Conservation (phyloP, 1,284 basidiomycete species). For the Trametes hirsuta region DNA sequence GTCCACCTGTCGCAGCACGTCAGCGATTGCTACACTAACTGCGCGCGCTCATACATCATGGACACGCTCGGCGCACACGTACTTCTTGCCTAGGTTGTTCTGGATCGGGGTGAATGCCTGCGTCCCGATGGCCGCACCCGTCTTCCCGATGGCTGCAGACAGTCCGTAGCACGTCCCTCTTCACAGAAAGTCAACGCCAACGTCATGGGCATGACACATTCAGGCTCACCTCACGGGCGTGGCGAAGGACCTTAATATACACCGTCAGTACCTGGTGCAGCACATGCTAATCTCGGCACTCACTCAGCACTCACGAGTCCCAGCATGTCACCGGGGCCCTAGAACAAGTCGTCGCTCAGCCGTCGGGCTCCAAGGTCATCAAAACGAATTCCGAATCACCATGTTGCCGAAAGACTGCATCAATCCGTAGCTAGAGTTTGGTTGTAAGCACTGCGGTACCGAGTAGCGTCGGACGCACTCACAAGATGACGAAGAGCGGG, state of each 20-base stretch:
- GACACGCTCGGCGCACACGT: conserved; percentile 16
- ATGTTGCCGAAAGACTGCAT: conserved; percentile 74
- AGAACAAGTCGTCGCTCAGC: conserved; percentile 5
- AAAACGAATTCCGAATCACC: conserved; percentile 36
- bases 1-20: conserved; percentile 52
- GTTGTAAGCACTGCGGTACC: conserved; percentile 19
- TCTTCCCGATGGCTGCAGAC: conserved; percentile 74
- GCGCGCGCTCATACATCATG: conserved; percentile 1
- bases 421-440: conserved; percentile 55
- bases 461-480: conserved; percentile 30
- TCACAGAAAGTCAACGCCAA: conserved; percentile 7
- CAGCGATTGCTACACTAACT: neutral
- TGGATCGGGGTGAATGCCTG: conserved; percentile 82
- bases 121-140: conserved; percentile 77
- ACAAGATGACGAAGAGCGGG: conserved; percentile 72
- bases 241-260: conserved; percentile 55
- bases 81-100: conserved; percentile 65
- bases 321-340: conserved; percentile 78
- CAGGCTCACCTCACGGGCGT: conserved; percentile 59
- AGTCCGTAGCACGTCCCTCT: conserved; percentile 75
- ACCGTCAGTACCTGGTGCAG: conserved; percentile 7
- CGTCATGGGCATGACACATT: conserved; percentile 1
- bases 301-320: conserved; percentile 70
- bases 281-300: conserved; percentile 32
- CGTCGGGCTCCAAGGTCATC: neutral